Evolutionary conservation across 441 rosid species (phyloP), one percentile per base, ranked within the genome.

Genomic region (Syzygium syzygioides): DNA sequence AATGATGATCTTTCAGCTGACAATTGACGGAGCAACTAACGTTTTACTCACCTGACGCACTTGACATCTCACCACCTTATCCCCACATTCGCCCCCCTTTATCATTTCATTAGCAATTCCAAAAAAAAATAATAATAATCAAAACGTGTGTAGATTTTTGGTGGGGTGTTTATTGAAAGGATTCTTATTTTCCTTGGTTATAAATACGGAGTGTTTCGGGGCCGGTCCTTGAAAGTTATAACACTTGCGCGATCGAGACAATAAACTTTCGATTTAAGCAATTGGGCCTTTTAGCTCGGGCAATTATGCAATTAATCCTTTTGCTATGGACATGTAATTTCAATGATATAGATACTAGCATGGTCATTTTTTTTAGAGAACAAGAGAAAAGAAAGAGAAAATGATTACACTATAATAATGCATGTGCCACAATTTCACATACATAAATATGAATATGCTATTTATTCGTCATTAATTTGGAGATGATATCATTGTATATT

Each of bases 11-110:
- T 86, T 88, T 90, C 92, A 91, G 56, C 55, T 93, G 91, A 88
- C 90, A 93, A 93, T 92, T 94, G 95, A 95, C 89, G 89, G 92
- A 68, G 88, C 94, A 95, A 94, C 95, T 89, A 94, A 94, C 90
- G 45, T 87, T 88, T 89, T 91, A 92, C 91, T 91, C 80, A 94
- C 93, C 92, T 91, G 50, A 71, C 80, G 93, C 95, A 93, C 93
- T 92, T 59, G 91, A 92, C 92, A 87, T 91, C 91, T 88, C 90
- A 91, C 90, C 93, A 59, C 88, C 90, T 88, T 55, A 87, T 90
- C 94, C 85, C 91, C 92, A 88, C 90, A 87, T 83, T n/a, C 48
- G 48, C 86, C 80, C 86, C 80, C 66, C 87, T 90, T 92, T 86
- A 85, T 88, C 64, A 50, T 50, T 55, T 64, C 57, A 86, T 76